Percentiles rank a stretch among this genome's conserved stretches.
phyloP scores from a whole-genome alignment of 148 eudicot species.

The Vaccinium corymbosum region DNA sequence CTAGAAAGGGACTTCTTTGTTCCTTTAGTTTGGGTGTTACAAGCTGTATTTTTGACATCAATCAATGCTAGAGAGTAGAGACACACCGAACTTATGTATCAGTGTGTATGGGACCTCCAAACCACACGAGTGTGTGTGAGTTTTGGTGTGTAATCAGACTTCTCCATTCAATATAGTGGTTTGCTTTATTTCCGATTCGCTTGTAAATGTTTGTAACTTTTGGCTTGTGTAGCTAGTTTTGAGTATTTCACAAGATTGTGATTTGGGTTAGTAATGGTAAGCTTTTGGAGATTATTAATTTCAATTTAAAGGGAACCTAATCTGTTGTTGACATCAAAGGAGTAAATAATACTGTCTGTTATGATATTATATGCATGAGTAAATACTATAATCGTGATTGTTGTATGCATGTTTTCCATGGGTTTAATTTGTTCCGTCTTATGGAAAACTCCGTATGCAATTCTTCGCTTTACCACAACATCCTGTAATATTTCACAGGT shows the following conservation, averaged over 20 bases:
- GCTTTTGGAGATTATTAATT: background rate
- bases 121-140: background rate
- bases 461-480: background rate
- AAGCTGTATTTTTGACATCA: background rate
- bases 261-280: background rate
- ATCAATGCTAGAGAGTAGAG: background rate
- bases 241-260: background rate
- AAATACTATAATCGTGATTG: background rate
- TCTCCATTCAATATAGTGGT: background rate
- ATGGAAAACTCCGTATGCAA: background rate
- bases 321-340: background rate
- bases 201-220: background rate
- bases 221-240: background rate
- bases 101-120: background rate
- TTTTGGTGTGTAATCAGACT: background rate
- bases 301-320: background rate
- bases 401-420: background rate
- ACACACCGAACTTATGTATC: background rate
- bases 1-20: background rate
- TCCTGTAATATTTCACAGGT: background rate
- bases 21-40: background rate
- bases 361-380: background rate
- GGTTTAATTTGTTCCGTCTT: background rate
- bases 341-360: background rate
- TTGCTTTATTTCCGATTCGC: background rate